Evolutionary conservation across 345 rosid species (phyloP), one percentile per base, ranked within the genome.

Genomic region (Populus tremula): DNA sequence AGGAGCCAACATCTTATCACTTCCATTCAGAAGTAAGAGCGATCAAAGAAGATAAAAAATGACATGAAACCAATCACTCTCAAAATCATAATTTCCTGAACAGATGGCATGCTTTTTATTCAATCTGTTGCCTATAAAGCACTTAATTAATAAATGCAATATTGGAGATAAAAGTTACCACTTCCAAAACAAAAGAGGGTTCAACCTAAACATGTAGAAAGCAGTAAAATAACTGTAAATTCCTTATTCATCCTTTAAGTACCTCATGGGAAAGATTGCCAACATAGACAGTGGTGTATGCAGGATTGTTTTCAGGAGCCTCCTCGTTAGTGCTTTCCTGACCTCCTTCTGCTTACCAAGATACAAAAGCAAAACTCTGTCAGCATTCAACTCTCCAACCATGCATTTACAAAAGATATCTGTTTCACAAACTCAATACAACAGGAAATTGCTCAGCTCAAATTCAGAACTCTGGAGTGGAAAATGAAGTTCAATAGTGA

Each of bases 261-360:
- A 74, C 99, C 96, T 93, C 94, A 5, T 94, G 92, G 70, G 97
- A 93, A 76, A 96, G 93, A 85, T 93, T 96, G 74, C 99, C 99
- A 71, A 93, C 97, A 79, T 93, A 96, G 49, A 96, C 99, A 83
- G 99, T 96, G 38, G 98, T 96, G 77, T 86, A 93, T 77, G 89
- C 96, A 70, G 94, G 91, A 82, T 93, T 96, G 81, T 90, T 93
- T 78, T 96, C 99, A 36, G 94, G 97, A 79, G 96, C 92, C 76
- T 96, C 99, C 70, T 33, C 88, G 67, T 87, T 92, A 69, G 84
- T 67, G 29, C 86, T 75, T 81, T 96, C 98, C 82, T 93, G 92
- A 72, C 97, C 94, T 77, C 94, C 99, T 73, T 93, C 98, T 96
- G 92, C 87, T 50, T 74, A 86, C 88, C 87, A 53, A 68, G 67